Conservation (phyloP, 768 basidiomycete species). For the Neoboletus subvelutipes region DNA sequence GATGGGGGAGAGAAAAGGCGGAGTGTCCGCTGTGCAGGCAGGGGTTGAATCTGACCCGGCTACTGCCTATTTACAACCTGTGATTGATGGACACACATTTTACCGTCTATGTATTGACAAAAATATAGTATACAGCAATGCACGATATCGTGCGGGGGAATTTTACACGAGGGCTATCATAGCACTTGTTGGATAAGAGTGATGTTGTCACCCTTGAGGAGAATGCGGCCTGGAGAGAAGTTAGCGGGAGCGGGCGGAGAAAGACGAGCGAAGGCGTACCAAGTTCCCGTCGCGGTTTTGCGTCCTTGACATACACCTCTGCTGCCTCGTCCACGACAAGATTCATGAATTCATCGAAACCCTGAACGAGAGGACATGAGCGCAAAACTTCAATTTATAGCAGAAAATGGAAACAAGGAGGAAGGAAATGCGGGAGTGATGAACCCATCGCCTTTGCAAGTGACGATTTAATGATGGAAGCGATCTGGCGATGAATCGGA, state of each 20-base stretch:
- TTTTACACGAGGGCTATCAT: conserved; percentile 26
- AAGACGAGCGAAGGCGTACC: conserved; percentile 49
- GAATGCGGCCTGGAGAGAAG: conserved; percentile 70
- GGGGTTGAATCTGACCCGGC: conserved; percentile 59
- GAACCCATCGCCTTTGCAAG: conserved; percentile 37
- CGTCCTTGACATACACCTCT: conserved; percentile 89
- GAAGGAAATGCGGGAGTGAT: conserved; percentile 6
- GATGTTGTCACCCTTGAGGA: conserved; percentile 97
- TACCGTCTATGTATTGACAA: conserved; percentile 4
- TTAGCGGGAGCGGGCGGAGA: not conserved
- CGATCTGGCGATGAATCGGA: conserved; percentile 23
- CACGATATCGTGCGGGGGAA: conserved; percentile 1
- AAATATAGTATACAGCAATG: conserved; percentile 23
- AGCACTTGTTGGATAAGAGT: conserved; percentile 85
- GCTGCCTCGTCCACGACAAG: conserved; percentile 90
- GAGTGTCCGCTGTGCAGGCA: conserved; percentile 90
- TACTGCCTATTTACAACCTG: conserved; percentile 84
- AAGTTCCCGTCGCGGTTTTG: conserved; percentile 78
- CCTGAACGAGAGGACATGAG: conserved; percentile 50
- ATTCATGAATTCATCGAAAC: conserved; percentile 99
- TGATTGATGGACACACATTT: conserved; percentile 34
- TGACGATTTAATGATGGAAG: conserved; percentile 41
- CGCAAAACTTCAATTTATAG: conserved; percentile 1
- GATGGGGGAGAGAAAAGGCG: conserved; percentile 87
- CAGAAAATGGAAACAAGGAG: conserved; percentile 2